A percentile compares a stretch with the other conserved stretches of the same genome.
Conservation (phyloP, 257 asterid species). For the Thymus quinquecostatus region DNA sequence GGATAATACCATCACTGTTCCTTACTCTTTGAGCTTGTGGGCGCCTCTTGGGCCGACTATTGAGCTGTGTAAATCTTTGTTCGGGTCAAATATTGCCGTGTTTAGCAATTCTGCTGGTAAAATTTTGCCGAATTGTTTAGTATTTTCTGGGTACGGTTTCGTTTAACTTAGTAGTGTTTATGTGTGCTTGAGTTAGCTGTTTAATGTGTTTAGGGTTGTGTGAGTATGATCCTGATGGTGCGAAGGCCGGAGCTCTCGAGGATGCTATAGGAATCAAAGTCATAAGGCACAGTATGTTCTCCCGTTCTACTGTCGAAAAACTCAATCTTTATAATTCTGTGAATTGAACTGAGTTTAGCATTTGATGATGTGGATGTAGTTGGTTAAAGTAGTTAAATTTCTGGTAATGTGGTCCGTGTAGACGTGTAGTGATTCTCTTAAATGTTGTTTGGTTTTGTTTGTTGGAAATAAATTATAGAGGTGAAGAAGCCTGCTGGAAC, state of each 20-base stretch:
- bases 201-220: conserved; percentile 67
- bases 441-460: conserved; percentile 30
- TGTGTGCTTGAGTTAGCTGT: conserved; percentile 10
- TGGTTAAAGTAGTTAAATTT: background rate
- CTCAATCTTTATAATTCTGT: conserved; percentile 1
- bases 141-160: background rate
- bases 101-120: conserved; percentile 96
- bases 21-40: conserved; percentile 92
- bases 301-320: conserved; percentile 3
- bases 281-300: conserved; percentile 70
- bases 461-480: conserved; percentile 42
- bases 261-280: conserved; percentile 82
- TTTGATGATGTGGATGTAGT: conserved; percentile 8
- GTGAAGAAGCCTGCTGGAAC: conserved; percentile 94
- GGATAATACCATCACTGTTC: conserved; percentile 89
- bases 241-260: conserved; percentile 77
- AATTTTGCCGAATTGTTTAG: conserved; percentile 5
- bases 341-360: conserved; percentile 2
- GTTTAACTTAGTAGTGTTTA: background rate
- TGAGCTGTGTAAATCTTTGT: conserved; percentile 69
- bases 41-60: conserved; percentile 68
- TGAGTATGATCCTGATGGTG: conserved; percentile 90
- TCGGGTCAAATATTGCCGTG: conserved; percentile 78
- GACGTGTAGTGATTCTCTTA: conserved; percentile 13
- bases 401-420: conserved; percentile 10